Conservation (phyloP, 768 basidiomycete species). For the Termitomyces eurrhizus region DNA sequence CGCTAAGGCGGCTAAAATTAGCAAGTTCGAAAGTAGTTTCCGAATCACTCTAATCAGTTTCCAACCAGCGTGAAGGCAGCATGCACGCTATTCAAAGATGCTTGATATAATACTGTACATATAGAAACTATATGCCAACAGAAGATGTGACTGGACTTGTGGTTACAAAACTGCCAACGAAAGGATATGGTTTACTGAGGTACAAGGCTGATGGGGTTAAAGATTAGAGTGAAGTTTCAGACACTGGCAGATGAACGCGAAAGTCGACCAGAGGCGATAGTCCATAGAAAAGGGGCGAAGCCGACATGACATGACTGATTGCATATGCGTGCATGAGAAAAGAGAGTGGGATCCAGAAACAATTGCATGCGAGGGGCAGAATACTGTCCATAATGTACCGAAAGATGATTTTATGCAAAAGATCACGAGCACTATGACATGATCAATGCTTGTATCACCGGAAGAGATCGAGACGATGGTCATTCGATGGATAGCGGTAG, state of each 20-base stretch:
- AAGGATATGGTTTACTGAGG: conserved; percentile 11
- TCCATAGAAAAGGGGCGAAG: not conserved
- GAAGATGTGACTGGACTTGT: conserved; percentile 2
- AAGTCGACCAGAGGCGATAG: not conserved
- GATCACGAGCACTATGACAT: not conserved
- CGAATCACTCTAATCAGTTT: not conserved
- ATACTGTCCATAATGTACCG: not conserved
- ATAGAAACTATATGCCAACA: conserved; percentile 13
- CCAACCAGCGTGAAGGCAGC: not conserved
- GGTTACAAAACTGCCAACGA: conserved; percentile 7
- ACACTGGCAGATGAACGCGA: conserved; percentile 1
- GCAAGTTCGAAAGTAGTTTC: not conserved
- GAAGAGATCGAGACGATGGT: conserved; percentile 63
- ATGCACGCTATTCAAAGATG: not conserved
- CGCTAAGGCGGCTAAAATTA: conserved; percentile 20
- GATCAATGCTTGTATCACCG: conserved; percentile 27
- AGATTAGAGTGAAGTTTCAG: conserved; percentile 13
- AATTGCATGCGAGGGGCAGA: not conserved
- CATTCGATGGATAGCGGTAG: conserved; percentile 81
- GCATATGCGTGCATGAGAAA: not conserved
- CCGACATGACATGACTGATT: not conserved
- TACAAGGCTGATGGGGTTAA: conserved; percentile 22
- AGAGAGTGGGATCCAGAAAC: conserved; percentile 1
- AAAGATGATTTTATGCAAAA: not conserved
- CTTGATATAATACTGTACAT: conserved; percentile 14